Percentiles rank a stretch among this genome's conserved stretches.
Conservation (phyloP, 257 asterid genomes). For the Datura wrightii region DNA sequence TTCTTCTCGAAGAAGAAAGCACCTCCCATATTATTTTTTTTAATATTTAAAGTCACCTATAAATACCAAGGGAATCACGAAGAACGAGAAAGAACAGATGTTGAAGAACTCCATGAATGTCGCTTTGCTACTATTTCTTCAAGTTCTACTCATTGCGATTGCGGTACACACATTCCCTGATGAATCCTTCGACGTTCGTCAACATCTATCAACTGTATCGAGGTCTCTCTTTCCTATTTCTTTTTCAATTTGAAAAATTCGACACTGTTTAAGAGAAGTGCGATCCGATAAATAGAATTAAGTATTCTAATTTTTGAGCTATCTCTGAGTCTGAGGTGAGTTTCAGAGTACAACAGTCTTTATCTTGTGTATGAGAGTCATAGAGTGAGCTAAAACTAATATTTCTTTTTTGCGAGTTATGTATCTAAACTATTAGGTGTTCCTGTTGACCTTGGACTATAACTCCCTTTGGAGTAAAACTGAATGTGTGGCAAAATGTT, state of each 20-base stretch:
- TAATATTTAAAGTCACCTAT: background rate
- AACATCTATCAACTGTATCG: slow-evolving; percentile 79
- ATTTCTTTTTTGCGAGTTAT: background rate
- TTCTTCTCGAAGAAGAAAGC: slow-evolving; percentile 22
- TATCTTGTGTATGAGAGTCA: no score
- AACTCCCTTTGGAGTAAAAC: background rate
- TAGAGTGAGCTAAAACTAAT: background rate
- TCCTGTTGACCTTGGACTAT: no score
- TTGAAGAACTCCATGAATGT: background rate
- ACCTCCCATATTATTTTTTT: no score
- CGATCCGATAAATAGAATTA: background rate
- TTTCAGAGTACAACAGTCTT: background rate
- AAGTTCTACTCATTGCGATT: background rate
- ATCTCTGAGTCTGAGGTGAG: background rate
- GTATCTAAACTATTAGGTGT: background rate
- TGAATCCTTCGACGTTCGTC: slow-evolving; percentile 75
- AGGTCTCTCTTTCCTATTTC: slow-evolving; percentile 49
- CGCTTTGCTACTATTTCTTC: background rate
- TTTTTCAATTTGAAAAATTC: background rate
- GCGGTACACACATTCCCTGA: slow-evolving; percentile 39
- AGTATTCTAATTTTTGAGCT: background rate
- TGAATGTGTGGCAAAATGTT: background rate
- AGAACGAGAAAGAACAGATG: background rate
- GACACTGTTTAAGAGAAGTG: background rate
- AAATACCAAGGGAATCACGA: background rate